These are phyloP conservation scores for Candida oleophila DNA, from an alignment of 805 yeast species.

Conservation along the genomic window DNA sequence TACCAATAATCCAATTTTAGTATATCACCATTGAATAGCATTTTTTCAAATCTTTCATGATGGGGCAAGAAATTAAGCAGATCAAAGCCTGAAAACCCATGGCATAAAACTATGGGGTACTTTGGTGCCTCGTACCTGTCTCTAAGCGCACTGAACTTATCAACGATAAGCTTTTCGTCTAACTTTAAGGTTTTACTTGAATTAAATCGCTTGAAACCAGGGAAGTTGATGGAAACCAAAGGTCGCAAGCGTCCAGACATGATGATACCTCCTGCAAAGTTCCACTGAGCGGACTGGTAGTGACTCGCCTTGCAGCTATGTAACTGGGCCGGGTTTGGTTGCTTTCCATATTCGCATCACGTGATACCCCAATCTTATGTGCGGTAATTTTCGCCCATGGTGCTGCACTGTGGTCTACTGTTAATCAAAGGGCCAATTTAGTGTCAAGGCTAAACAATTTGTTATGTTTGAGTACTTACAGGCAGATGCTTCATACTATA, in stretches of 20 bases:
- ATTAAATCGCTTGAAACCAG: not conserved
- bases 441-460: no score
- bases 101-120: conserved; percentile 78
- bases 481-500: no score
- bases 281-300: no score
- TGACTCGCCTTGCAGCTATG: no score
- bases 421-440: no score
- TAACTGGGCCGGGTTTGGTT: no score
- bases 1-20: conserved; percentile 72
- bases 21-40: conserved; percentile 30
- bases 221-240: not conserved
- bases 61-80: conserved; percentile 25
- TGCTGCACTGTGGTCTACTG: no score
- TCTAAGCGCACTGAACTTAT: conserved; percentile 27
- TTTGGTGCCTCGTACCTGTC: conserved; percentile 57
- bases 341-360: not conserved
- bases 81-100: conserved; percentile 86
- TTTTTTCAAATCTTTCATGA: conserved; percentile 10
- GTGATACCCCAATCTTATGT: no score
- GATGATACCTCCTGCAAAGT: not conserved
- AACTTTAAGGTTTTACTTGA: not conserved
- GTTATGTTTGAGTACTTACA: no score
- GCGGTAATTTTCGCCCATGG: no score
- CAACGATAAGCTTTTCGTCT: conserved; percentile 19
- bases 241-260: not conserved